phyloP scores from a whole-genome alignment of 352 stramenopile species.

The Phytophthora syringae region DNA sequence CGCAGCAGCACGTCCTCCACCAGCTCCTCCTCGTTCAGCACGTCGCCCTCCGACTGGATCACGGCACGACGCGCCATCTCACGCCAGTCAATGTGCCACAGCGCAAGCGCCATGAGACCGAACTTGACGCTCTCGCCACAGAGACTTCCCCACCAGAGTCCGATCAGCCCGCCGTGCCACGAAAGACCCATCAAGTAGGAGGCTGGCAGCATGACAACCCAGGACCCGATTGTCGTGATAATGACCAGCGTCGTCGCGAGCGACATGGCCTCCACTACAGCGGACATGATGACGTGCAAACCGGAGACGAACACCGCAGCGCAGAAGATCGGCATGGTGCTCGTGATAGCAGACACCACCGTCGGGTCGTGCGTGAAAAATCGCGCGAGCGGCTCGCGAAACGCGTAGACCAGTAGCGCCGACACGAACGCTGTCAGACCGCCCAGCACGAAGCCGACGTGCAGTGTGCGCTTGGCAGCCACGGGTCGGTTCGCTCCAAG shows the following conservation, averaged over 20 bases:
- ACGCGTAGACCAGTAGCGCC: constrained; percentile 63
- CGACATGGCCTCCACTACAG: constrained; percentile 85
- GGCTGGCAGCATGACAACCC: constrained; percentile 69
- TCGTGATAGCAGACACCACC: constrained; percentile 58
- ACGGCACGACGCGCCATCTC: constrained; percentile 74
- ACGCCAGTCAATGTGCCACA: constrained; percentile 76
- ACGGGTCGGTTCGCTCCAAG: constrained; percentile 72
- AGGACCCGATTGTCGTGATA: constrained; percentile 76
- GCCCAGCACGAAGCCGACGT: constrained; percentile 70
- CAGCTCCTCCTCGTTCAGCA: constrained; percentile 46
- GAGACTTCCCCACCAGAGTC: constrained; percentile 81
- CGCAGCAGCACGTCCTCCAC: constrained; percentile 68
- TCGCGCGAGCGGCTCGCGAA: constrained; percentile 57
- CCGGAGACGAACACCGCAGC: constrained; percentile 75
- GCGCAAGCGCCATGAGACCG: constrained; percentile 57
- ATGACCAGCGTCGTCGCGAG: constrained; percentile 69
- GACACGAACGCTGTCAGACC: constrained; percentile 57
- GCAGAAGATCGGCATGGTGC: constrained; percentile 77
- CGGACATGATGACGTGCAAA: constrained; percentile 78
- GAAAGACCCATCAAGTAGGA: constrained; percentile 69
- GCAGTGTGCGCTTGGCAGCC: constrained; percentile 65
- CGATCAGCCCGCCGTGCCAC: constrained; percentile 56
- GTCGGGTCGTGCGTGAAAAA: constrained; percentile 74
- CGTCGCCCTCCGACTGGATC: constrained; percentile 60
- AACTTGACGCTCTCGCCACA: constrained; percentile 79